These are phyloP conservation scores for Xerophyta viscosa DNA, from an alignment of 106 monocot species.

Conservation along the genomic window DNA sequence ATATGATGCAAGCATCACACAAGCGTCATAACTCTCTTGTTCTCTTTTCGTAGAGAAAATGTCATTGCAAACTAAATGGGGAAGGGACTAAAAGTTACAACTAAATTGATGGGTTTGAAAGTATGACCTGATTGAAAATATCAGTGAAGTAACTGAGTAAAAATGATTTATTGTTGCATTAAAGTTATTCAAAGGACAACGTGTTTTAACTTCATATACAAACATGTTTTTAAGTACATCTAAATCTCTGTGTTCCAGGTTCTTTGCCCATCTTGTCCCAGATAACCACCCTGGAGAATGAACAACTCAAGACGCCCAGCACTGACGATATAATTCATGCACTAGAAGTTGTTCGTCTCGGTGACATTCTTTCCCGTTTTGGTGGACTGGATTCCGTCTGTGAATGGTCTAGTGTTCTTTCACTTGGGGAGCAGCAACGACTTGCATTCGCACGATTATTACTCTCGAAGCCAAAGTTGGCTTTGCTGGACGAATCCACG, in stretches of 20 bases:
- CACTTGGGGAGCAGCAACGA: constrained; percentile 49
- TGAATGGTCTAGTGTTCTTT: constrained; percentile 49
- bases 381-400: constrained; percentile 57
- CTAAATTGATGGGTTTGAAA: too few species aligned
- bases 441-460: constrained; percentile 40
- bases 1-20: too few species aligned
- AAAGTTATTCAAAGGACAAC: too few species aligned
- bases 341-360: constrained; percentile 61
- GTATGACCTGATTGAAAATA: too few species aligned
- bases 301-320: constrained; percentile 38
- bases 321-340: constrained; percentile 56
- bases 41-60: too few species aligned
- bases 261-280: constrained; percentile 30
- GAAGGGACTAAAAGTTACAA: too few species aligned
- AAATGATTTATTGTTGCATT: too few species aligned
- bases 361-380: constrained; percentile 72
- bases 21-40: too few species aligned
- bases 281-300: constrained; percentile 18
- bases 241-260: constrained; percentile 8
- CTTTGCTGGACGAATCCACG: constrained; percentile 39
- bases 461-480: constrained; percentile 27
- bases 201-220: background rate
- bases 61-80: too few species aligned
- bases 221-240: background rate
- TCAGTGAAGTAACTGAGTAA: too few species aligned